Base-by-base conservation (phyloP, 1,139 yeast genomes). In the Geotrichum bryndzae region DNA sequence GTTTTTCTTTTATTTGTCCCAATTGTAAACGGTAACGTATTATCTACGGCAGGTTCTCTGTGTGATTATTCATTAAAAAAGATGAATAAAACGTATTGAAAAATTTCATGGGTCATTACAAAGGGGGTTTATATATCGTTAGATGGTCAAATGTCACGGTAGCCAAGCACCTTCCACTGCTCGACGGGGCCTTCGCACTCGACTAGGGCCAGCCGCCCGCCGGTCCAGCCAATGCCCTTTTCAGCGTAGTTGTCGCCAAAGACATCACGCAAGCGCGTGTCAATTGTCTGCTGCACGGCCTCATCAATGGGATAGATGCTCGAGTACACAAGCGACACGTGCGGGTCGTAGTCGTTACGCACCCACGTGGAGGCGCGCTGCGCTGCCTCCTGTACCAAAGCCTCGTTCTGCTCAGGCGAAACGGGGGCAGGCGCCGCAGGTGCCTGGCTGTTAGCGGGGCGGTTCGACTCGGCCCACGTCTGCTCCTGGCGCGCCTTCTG, bases 101-200 rank as follows among this genome's bases (percentile, higher is more conserved):
- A 5, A 29, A 29, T 29, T 29, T 29, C 33, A 29, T 29, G 10
- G 33, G 33, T 29, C 33, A 29, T 29, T 29, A 29, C 33, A 29
- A 29, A 29, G 7, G 10, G 33, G 10, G 33, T 29, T 18, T 18
- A 18, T 29, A 29, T 29, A 29, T 29, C 33, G 33, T 29, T 29
- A 29, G 33, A 29, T 8, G 48, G 22, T 18, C 13, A 41, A 46
- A 72, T 66, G 59, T 71, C 74, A 53, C 75, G 64, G 54, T 66
- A 77, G 0, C 94, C 95, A 65, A 88, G 76, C 0, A 81, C 82
- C 53, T 81, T 75, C 96, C 96, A 89, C 63, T 86, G 84, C 57
- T 78, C 81, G 1, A 87, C 87, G 8, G 86, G 88, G 0, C 96
- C 96, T 68, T 86, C 91, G 70, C 94, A 87, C 13, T 79, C 76